These are phyloP conservation scores for Rutstroemia sp. DNA, from an alignment of 2,329 filamentous ascomycete genomes.

Conservation along the genomic window DNA sequence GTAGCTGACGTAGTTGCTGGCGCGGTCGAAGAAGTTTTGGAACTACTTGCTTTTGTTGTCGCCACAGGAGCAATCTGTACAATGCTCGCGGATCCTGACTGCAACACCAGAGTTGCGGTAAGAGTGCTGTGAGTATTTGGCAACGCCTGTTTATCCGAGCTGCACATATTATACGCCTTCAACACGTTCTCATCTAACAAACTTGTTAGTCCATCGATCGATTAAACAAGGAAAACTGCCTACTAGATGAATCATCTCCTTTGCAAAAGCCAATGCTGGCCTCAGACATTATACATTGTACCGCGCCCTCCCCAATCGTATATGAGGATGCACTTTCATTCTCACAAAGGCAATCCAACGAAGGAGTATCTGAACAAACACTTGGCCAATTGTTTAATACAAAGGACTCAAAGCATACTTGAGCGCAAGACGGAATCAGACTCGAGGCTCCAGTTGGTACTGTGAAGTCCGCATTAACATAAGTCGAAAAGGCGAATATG, in stretches of 20 bases:
- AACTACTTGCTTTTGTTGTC: conserved; percentile 11
- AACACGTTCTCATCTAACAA: conserved; percentile 36
- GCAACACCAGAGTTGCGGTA: conserved; percentile 46
- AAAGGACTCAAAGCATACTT: conserved; percentile 55
- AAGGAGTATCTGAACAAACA: conserved; percentile 41
- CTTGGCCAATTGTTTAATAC: conserved; percentile 51
- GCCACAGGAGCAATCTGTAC: conserved; percentile 24
- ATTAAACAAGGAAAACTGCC: background rate
- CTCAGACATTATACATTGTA: conserved; percentile 58
- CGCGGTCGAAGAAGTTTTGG: conserved; percentile 15
- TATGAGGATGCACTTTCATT: conserved; percentile 51
- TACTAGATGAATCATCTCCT: conserved; percentile 31
- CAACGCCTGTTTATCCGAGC: conserved; percentile 40
- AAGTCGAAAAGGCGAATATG: conserved; percentile 19
- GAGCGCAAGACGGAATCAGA: conserved; percentile 42
- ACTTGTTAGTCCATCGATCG: conserved; percentile 3
- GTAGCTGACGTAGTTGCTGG: conserved; percentile 10
- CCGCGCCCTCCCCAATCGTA: conserved; percentile 63
- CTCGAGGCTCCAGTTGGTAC: conserved; percentile 24
- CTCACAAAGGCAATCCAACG: conserved; percentile 58
- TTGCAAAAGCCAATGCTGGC: conserved; percentile 43
- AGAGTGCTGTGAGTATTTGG: conserved; percentile 51
- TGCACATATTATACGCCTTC: conserved; percentile 53
- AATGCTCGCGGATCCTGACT: conserved; percentile 32
- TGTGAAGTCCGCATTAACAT: conserved; percentile 15